Base-by-base conservation (phyloP, 2,329 filamentous ascomycete species). In the Gnomoniopsis sp. region DNA sequence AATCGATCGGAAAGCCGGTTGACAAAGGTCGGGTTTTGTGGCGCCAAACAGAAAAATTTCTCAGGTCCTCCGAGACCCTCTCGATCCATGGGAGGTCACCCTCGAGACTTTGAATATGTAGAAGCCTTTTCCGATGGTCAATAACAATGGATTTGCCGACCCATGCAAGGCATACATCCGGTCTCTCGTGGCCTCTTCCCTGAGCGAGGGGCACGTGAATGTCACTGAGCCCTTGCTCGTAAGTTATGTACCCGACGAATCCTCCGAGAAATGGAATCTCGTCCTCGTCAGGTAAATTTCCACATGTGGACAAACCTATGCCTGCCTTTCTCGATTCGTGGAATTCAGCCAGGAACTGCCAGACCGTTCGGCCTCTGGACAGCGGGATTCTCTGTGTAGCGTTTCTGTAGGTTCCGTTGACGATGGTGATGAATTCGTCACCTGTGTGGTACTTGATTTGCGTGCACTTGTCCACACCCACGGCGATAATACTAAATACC, bases 231-330 rank as follows among this genome's bases (percentile, higher is more conserved):
- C 91, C 90, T 69, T 92, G 85, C 71, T 96, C 92, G 61, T 96
- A 96, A 0, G 90, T 91, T 53, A 91, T 82, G 67, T 88, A 96
- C 0, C 92, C 92, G 74, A 96, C 85, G 60, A 96, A 87, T 0
- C 92, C 92, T 53, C 91, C 92, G 72, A 90, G 85, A 69, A 96
- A 96, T 0, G 89, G 83, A 0, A 74, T 74, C 38, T 56, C 49
- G 8, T 50, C 10, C 26, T 58, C 56, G 17, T 70, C 66, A 0
- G 66, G 62, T 30, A 65, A 57, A 30, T 68, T 58, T 22, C 26
- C 26, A 30, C 19, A 3, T 14, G 33, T 36, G 2, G 22, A 59
- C 23, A 63, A 38, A 6, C 64, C 36, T 1, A 70, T 44, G 26
- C 63, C n/a, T 10, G 22, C 10, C 12, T 23, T 67, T n/a, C 70